Conservation (phyloP, 2,329 filamentous ascomycete genomes). For the Diaporthe vaccinii region DNA sequence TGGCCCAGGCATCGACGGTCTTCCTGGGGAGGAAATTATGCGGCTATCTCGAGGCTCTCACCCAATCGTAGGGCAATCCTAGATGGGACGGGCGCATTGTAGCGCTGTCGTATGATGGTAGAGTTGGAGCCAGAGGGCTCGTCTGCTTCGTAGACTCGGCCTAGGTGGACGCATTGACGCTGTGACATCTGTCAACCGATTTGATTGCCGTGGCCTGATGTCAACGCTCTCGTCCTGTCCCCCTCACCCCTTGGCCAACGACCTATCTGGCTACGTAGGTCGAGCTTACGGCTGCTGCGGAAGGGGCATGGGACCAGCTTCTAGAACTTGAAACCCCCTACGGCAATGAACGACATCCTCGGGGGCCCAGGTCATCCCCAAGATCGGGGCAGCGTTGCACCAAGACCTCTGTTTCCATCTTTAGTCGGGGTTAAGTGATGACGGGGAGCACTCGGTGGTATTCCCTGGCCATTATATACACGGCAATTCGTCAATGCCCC, state of each 20-base stretch:
- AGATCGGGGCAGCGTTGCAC: constrained; percentile 23
- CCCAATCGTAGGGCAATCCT: neutral
- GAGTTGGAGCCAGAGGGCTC: constrained; percentile 3
- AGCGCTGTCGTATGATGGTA: neutral
- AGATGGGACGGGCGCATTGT: neutral
- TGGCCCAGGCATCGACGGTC: constrained; percentile 14
- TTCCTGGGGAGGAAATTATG: neutral
- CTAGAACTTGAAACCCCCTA: constrained; percentile 30
- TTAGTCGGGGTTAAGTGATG: constrained; percentile 18
- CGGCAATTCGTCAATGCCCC: constrained; percentile 10
- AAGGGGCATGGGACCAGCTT: constrained; percentile 20
- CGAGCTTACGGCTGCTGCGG: neutral
- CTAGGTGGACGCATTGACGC: constrained; percentile 28
- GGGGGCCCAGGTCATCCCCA: constrained; percentile 5
- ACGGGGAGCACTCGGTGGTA: constrained; percentile 12
- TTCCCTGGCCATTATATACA: constrained; percentile 19
- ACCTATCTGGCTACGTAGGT: neutral
- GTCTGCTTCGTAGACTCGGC: constrained; percentile 14
- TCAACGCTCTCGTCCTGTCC: constrained; percentile 3
- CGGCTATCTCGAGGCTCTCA: neutral
- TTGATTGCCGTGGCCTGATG: constrained; percentile 18
- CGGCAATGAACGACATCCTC: constrained; percentile 22
- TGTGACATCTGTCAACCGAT: constrained; percentile 27
- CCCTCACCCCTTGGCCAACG: constrained; percentile 9
- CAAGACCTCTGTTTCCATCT: constrained; percentile 19